These are phyloP conservation scores for Fusarium ambrosium DNA, from an alignment of 2,329 filamentous ascomycete species.

Conservation along the genomic window DNA sequence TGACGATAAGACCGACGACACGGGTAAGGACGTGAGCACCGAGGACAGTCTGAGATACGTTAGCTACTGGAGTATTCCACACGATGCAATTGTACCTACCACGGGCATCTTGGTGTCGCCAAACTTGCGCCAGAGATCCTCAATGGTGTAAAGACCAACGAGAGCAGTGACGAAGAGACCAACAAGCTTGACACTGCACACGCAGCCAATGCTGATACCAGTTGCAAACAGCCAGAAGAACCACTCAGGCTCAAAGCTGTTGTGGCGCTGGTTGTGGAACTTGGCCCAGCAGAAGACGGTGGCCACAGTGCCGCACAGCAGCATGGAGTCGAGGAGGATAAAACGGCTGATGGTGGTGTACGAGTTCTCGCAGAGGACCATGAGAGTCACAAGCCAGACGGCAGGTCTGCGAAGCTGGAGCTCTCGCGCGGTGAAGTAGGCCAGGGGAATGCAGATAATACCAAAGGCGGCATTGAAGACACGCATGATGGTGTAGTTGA, in stretches of 20 bases:
- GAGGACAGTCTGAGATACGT: conserved; percentile 66
- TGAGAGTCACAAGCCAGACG: conserved; percentile 94
- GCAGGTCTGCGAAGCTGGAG: conserved; percentile 87
- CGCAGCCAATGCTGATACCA: conserved; percentile 95
- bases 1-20: conserved; percentile 86
- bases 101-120: conserved; percentile 92
- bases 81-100: conserved; percentile 60
- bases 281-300: conserved; percentile 98
- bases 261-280: conserved; percentile 89
- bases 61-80: conserved; percentile 3
- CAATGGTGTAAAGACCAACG: conserved; percentile 93
- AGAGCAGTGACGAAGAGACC: conserved; percentile 95
- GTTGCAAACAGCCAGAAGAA: conserved; percentile 95
- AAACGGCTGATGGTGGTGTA: conserved; percentile 99
- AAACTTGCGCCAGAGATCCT: conserved; percentile 99
- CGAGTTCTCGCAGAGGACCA: conserved; percentile 99
- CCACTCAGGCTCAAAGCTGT: conserved; percentile 93
- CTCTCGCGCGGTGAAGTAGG: conserved; percentile 95
- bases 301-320: conserved; percentile 97
- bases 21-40: conserved; percentile 84
- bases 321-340: conserved; percentile 98
- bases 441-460: conserved; percentile 90
- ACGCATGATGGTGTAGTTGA: conserved; percentile 99
- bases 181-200: conserved; percentile 98
- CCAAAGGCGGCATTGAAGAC: conserved; percentile 97